phyloP scores from a whole-genome alignment of 352 stramenopile species.

The Globisporangium paroecandrum region DNA sequence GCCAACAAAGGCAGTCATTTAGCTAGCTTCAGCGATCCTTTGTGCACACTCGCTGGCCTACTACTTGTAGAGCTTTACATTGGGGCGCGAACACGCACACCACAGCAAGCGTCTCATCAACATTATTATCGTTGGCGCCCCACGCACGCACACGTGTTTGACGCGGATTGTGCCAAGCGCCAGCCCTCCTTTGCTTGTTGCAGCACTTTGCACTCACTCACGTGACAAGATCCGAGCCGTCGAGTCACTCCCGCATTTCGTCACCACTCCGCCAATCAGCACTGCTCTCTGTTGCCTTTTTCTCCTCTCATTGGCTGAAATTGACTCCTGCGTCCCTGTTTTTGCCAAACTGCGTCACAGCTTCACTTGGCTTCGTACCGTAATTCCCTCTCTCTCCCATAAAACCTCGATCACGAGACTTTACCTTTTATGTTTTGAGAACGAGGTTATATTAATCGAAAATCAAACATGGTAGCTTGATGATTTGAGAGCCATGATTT shows the following conservation, averaged over 20 bases:
- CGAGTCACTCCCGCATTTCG: slow-evolving; percentile 2
- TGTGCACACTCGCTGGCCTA: not conserved
- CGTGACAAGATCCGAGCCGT: not conserved
- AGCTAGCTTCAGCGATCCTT: not conserved
- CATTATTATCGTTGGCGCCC: not conserved
- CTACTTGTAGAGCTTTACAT: too few species aligned
- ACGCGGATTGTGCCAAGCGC: not conserved
- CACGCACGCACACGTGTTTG: not conserved
- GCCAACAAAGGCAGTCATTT: not conserved
- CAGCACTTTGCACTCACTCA: not conserved
- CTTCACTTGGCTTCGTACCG: not conserved
- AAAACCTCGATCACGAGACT: not conserved
- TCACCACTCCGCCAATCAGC: not conserved
- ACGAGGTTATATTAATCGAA: too few species aligned
- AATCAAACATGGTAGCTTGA: too few species aligned
- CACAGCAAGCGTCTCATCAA: not conserved
- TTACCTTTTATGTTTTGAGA: not conserved
- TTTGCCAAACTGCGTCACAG: slow-evolving; percentile 6
- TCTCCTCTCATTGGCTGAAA: not conserved
- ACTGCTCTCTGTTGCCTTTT: not conserved
- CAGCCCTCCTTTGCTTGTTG: not conserved
- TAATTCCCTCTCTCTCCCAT: slow-evolving; percentile 2
- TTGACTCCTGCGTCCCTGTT: not conserved
- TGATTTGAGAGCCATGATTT: too few species aligned
- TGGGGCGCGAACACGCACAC: too few species aligned